Base-by-base conservation (phyloP, 148 eudicot genomes). In the Cornus controversa region DNA sequence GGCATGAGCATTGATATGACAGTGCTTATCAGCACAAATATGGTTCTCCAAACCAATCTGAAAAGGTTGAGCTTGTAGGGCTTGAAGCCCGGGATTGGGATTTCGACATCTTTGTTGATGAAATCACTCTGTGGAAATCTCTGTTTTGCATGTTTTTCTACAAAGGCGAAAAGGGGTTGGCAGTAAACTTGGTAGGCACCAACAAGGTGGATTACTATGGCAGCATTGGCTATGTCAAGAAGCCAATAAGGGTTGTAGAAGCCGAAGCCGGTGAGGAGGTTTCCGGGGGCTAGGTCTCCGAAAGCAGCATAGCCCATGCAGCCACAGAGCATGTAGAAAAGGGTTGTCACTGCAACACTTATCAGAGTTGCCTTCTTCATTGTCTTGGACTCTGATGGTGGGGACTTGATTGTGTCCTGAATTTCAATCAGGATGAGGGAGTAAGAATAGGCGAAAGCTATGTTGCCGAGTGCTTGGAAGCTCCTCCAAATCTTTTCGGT, bases 241-340 rank as follows among this genome's bases (percentile, higher is more conserved):
- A 86, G 77, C 89, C 89, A 84, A 11, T 36, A 86, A 7, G 87
- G 89, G 77, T 84, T 82, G 77, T 81, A 84, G 83, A 86, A 86
- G 6, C 87, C 89, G 68, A 84, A 86, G 0, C 87, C 87, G 0
- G 87, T 86, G 37, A 86, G 85, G 69, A 86, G 85, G 82, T 86
- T 86, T 20, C 87, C 87, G 6, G 89, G 87, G 14, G 89, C 66
- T 2, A 31, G 14, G 70, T 86, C 85, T 13, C 89, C 89, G 20
- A 86, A 86, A 3, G 89, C 87, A 0, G 89, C 89, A 40, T 86
- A 86, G 45, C 87, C 89, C 9, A 86, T 70, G 83, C 87, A 81
- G n/a, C 89, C 89, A 54, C 89, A 84, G 18, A 79, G 77, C 80
- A 86, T 79, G 81, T 86, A 86, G 78, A 86, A 86, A 7, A 86